Conservation (phyloP, 306 rosid species). For the Glycine soja region DNA sequence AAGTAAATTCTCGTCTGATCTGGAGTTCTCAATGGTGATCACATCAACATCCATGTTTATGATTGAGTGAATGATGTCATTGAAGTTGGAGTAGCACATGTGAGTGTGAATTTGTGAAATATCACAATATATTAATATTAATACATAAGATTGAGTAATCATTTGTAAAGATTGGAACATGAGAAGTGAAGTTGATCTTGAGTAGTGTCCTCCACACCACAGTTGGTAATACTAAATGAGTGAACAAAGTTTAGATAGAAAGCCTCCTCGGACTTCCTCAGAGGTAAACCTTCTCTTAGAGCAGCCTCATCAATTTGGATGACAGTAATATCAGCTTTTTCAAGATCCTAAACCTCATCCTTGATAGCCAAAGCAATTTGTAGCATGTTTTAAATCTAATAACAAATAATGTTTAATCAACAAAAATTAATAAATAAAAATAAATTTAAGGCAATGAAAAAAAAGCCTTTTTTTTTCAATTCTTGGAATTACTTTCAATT, state of each 20-base stretch:
- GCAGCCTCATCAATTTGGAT: constrained; percentile 96
- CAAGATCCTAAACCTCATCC: constrained; percentile 93
- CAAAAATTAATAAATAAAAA: background rate
- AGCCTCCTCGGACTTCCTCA: constrained; percentile 79
- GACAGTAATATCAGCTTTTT: constrained; percentile 74
- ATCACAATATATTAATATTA: background rate
- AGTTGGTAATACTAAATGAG: constrained; percentile 87
- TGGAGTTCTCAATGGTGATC: constrained; percentile 88
- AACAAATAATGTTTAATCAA: constrained; percentile 35
- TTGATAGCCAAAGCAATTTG: constrained; percentile 89
- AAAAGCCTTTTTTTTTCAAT: background rate
- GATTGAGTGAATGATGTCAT: constrained; percentile 80
- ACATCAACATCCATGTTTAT: constrained; percentile 92
- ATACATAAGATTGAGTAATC: background rate
- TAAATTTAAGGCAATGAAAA: constrained; percentile 5
- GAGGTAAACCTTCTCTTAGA: constrained; percentile 83
- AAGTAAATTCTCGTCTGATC: constrained; percentile 84
- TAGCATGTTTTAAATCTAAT: constrained; percentile 81
- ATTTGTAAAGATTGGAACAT: constrained; percentile 12
- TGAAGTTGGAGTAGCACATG: constrained; percentile 93
- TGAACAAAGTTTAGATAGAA: constrained; percentile 81
- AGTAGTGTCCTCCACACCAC: constrained; percentile 73
- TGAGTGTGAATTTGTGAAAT: constrained; percentile 84
- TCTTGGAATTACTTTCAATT: background rate
- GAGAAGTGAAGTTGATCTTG: constrained; percentile 52